Percentiles rank a stretch among this genome's conserved stretches.
Evolutionary conservation across 495 filamentous ascomycete species (phyloP).

Genomic region (Hypoxylon rickii): DNA sequence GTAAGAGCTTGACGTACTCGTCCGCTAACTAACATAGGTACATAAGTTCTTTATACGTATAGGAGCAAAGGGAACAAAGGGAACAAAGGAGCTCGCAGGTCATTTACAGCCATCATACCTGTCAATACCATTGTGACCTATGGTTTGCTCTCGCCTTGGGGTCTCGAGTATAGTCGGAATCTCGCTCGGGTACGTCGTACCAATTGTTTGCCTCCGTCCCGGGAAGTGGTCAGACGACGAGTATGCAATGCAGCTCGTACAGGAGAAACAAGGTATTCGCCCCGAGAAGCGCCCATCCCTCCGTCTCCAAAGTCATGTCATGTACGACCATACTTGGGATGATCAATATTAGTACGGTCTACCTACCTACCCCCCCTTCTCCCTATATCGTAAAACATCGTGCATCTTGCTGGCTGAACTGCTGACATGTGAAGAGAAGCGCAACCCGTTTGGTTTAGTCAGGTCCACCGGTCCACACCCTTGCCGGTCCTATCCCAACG

Average conservation of each 20-base stretch:
- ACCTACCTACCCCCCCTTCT: too few relatives aligned
- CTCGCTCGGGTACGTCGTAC: slow-evolving; percentile 13
- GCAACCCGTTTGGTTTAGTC: slow-evolving; percentile 11
- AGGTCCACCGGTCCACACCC: not conserved
- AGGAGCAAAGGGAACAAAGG: too few relatives aligned
- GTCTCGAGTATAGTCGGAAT: not conserved
- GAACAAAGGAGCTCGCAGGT: too few relatives aligned
- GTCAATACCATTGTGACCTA: too few relatives aligned
- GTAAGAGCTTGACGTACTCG: too few relatives aligned
- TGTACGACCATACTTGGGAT: not conserved
- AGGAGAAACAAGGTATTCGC: slow-evolving; percentile 2
- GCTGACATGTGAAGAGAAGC: slow-evolving; percentile 28
- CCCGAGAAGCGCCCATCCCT: not conserved
- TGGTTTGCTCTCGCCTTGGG: not conserved
- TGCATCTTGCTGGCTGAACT: not conserved
- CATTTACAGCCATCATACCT: too few relatives aligned
- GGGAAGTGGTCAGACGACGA: slow-evolving; percentile 18
- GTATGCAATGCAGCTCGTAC: slow-evolving; percentile 16
- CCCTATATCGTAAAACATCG: too few relatives aligned
- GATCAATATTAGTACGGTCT: too few relatives aligned
- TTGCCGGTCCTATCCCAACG: slow-evolving; percentile 10
- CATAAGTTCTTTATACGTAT: too few relatives aligned
- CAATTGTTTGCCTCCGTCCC: slow-evolving; percentile 23
- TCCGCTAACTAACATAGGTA: too few relatives aligned
- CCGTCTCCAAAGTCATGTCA: not conserved